A percentile compares a stretch with the other conserved stretches of the same genome.
Conservation (phyloP, 768 basidiomycete genomes). For the Suillus hirtellus region DNA sequence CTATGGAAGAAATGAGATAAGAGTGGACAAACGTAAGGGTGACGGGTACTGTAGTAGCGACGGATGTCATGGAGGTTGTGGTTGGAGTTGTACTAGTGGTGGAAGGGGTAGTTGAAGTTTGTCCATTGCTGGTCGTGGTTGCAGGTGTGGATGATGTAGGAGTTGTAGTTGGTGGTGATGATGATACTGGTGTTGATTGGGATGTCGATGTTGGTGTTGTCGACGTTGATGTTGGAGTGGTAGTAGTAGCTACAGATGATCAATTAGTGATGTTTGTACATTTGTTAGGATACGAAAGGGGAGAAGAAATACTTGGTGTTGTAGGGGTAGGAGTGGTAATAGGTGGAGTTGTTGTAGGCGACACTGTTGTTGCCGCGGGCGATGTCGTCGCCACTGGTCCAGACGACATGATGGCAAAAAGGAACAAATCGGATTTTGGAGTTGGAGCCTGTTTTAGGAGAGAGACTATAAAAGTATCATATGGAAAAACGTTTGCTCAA, state of each 20-base stretch:
- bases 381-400: not conserved
- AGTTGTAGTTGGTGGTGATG: not conserved
- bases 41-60: constrained; percentile 6
- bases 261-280: not conserved
- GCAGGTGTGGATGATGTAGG: not conserved
- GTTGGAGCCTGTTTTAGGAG: constrained; percentile 1
- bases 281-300: not conserved
- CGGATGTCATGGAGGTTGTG: constrained; percentile 6
- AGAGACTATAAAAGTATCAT: too few species aligned
- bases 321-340: not conserved
- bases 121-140: not conserved
- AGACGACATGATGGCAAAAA: constrained; percentile 18
- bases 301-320: not conserved
- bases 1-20: not conserved
- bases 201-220: not conserved
- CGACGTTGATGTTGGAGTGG: not conserved
- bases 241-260: not conserved
- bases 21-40: constrained; percentile 24
- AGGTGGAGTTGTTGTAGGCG: not conserved
- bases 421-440: not conserved
- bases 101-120: constrained; percentile 7
- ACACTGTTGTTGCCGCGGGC: not conserved
- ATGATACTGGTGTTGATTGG: not conserved
- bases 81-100: not conserved
- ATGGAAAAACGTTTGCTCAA: not conserved